phyloP scores from a whole-genome alignment of 495 filamentous ascomycete species.

The Saxophila tyrrhenica region DNA sequence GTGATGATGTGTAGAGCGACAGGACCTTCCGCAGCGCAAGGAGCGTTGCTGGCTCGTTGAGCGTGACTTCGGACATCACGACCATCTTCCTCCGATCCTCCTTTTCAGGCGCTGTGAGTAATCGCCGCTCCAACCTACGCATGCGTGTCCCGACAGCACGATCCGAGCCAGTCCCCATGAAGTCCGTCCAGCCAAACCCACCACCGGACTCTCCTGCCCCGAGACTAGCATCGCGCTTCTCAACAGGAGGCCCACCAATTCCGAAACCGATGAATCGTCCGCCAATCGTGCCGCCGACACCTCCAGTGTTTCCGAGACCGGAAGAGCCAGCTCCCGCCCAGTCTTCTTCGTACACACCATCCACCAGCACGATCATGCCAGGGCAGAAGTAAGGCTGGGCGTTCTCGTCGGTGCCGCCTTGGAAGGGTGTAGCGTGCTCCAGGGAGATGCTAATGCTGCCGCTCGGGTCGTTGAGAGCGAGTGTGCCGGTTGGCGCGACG shows the following conservation, averaged over 20 bases:
- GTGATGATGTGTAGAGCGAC: conserved; percentile 52
- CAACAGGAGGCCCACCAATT: conserved; percentile 79
- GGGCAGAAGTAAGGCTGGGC: conserved; percentile 66
- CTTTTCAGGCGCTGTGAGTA: conserved; percentile 22
- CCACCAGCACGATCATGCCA: conserved; percentile 88
- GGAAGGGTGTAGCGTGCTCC: conserved; percentile 66
- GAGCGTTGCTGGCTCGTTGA: conserved; percentile 67
- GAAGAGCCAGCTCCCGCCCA: conserved; percentile 42
- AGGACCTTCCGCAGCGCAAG: conserved; percentile 70
- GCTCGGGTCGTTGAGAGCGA: conserved; percentile 75
- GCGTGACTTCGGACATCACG: conserved; percentile 68
- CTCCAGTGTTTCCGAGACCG: conserved; percentile 56
- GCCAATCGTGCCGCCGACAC: conserved; percentile 78
- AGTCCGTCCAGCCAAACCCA: conserved; percentile 94
- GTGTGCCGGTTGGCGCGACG: conserved; percentile 66
- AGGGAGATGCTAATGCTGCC: conserved; percentile 79
- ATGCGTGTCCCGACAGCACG: conserved; percentile 72
- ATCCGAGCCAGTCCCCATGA: conserved; percentile 82
- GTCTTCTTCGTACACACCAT: conserved; percentile 91
- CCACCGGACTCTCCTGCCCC: conserved; percentile 30
- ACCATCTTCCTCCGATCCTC: conserved; percentile 41
- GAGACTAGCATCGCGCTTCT: conserved; percentile 61
- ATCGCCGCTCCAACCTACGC: conserved; percentile 48
- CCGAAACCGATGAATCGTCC: conserved; percentile 82
- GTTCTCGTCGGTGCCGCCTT: conserved; percentile 50